Evolutionary conservation across 208 protist species (phyloP), one percentile per base, ranked within the genome.

Genomic region (Wallacemonas sp.): DNA sequence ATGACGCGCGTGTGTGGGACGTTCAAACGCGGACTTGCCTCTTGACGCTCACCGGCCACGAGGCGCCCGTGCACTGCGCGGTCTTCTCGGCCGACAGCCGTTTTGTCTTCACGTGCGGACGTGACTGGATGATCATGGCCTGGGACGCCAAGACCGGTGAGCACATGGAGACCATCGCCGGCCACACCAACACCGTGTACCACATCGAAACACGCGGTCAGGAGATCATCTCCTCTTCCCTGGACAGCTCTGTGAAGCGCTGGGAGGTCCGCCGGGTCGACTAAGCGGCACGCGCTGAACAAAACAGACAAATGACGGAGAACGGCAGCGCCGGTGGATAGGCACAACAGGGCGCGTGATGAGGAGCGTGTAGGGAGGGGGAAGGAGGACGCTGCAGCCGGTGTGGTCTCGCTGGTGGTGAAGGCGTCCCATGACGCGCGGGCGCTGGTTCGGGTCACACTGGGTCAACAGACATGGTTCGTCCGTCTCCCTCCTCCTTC

Each of bases 181-280:
- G 54, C 21, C 65, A 70, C 54, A 63, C 52, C 34, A 39, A 57
- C 21, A 63, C 65, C 26, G 65, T 70, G 21, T 70, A 63, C 54
- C 39, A 63, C 41, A 24, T 70, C 4, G 65, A 53, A 10, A 52
- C 63, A 8, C 65, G 45, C 44, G 65, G 36, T 3, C 36, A 54
- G 29, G 29, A 37, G 17, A 36, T 70, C 33, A 33, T 70, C 27
- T 57, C 65, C 13, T 70, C 27, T 38, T 70, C 65, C 13, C 24
- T 63, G 15, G 65, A 70, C 57, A 34, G 26, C 33, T 57, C 65
- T 24, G 37, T 63, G 30, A 63, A 63, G 42, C 52, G 65, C 36
- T 70, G 65, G 65, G 32, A 54, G 27, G 33, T 64, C 30, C 54
- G 37, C 60, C 39, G n/a, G 3, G n/a, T 53, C 19, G 45, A 53